phyloP scores from a whole-genome alignment of 768 basidiomycete genomes.

The Peribolospora kevripleyi region DNA sequence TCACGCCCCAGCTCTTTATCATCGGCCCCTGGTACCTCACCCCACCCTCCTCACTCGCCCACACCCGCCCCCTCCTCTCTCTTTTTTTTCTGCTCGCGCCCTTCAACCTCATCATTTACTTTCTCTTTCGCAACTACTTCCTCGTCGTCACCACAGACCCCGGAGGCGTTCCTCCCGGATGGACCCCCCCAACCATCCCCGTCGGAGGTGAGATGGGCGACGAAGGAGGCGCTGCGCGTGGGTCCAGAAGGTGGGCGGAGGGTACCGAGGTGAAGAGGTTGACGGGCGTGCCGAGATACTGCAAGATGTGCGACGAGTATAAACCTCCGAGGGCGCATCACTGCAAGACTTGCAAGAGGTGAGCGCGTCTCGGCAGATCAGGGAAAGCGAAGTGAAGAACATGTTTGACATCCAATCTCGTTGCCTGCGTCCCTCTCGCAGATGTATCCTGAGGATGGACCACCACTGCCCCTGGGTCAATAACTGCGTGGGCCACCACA shows the following conservation, averaged over 20 bases:
- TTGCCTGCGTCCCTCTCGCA: slow-evolving; percentile 13
- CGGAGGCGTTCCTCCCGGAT: slow-evolving; percentile 41
- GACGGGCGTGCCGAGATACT: slow-evolving; percentile 59
- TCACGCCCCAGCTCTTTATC: slow-evolving; percentile 68
- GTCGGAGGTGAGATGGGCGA: slow-evolving; percentile 37
- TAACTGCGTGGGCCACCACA: slow-evolving; percentile 81
- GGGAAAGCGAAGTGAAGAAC: background rate
- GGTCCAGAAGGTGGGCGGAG: background rate
- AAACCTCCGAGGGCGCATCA: slow-evolving; percentile 41
- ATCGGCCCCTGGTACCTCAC: slow-evolving; percentile 24
- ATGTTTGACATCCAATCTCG: background rate
- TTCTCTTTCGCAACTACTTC: slow-evolving; percentile 73
- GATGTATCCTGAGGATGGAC: slow-evolving; percentile 81
- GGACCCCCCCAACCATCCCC: background rate
- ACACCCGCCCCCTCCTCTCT: background rate
- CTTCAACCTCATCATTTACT: slow-evolving; percentile 40
- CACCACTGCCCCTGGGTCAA: slow-evolving; percentile 38
- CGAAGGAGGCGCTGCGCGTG: background rate
- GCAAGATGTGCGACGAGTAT: slow-evolving; percentile 47
- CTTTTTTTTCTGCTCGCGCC: slow-evolving; percentile 6
- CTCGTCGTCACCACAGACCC: slow-evolving; percentile 63
- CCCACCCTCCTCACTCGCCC: slow-evolving; percentile 62
- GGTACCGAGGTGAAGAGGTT: slow-evolving; percentile 70
- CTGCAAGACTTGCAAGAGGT: slow-evolving; percentile 67
- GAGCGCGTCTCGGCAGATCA: slow-evolving; percentile 14